A percentile compares a stretch with the other conserved stretches of the same genome.
Conservation (phyloP, 2,329 filamentous ascomycete genomes). For the Pseudogymnoascus sp. region DNA sequence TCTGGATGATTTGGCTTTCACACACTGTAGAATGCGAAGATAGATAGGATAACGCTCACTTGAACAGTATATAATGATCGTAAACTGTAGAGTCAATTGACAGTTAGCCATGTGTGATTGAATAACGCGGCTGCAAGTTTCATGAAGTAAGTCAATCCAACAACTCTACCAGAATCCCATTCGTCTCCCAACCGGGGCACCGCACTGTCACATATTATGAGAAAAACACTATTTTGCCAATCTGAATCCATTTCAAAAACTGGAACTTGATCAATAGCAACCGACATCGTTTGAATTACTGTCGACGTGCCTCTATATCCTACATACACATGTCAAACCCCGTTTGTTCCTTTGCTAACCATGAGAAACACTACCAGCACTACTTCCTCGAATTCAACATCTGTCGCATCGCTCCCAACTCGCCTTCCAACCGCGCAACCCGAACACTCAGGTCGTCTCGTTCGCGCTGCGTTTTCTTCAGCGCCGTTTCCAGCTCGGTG, state of each 20-base stretch:
- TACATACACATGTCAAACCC: background rate
- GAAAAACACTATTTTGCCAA: slow-evolving; percentile 2
- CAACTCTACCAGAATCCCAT: background rate
- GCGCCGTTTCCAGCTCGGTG: slow-evolving; percentile 49
- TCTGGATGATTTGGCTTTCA: background rate
- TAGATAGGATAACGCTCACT: background rate
- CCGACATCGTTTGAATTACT: slow-evolving; percentile 4
- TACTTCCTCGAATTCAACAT: slow-evolving; percentile 27
- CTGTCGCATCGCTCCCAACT: slow-evolving; percentile 51
- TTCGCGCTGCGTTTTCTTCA: slow-evolving; percentile 52
- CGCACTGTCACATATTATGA: background rate
- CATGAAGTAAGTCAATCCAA: background rate
- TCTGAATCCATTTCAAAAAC: background rate
- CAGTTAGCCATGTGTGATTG: background rate
- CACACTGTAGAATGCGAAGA: background rate
- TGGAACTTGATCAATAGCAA: slow-evolving; percentile 1
- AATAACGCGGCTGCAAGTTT: background rate
- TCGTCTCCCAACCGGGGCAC: background rate
- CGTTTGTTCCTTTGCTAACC: background rate
- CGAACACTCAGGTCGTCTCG: slow-evolving; percentile 55
- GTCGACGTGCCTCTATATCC: background rate
- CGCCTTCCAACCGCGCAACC: slow-evolving; percentile 57
- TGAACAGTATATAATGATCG: background rate
- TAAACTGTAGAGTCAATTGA: background rate
- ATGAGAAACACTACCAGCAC: background rate